Evolutionary conservation across 1,139 yeast species (phyloP).

Genomic region (Protomyces gravidus): DNA sequence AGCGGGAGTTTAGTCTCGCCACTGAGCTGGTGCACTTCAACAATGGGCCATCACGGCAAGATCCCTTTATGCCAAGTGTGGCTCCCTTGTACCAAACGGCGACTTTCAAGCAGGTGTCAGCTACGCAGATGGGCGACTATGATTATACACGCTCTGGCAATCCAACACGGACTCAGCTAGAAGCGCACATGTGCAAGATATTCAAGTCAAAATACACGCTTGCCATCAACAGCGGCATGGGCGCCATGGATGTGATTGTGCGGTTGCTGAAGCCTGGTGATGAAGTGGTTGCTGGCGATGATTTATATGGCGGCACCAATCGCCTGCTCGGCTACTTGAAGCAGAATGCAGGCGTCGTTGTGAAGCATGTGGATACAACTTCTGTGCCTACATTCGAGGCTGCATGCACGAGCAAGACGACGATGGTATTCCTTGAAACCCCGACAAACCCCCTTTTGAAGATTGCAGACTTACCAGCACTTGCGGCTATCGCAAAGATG

Average conservation of each 20-base stretch:
- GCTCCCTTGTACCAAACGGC: conserved; percentile 91
- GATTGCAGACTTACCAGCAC: conserved; percentile 65
- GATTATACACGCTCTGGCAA: conserved; percentile 86
- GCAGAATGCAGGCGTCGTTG: conserved; percentile 62
- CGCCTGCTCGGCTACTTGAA: conserved; percentile 69
- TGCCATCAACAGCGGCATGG: conserved; percentile 82
- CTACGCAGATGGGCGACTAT: conserved; percentile 62
- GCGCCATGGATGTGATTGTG: conserved; percentile 73
- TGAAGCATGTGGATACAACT: conserved; percentile 79
- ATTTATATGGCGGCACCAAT: conserved; percentile 91
- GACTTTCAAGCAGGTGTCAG: conserved; percentile 77
- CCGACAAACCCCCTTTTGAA: conserved; percentile 84
- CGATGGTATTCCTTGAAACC: conserved; percentile 82
- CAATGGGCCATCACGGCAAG: conserved; percentile 45
- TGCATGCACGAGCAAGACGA: conserved; percentile 50
- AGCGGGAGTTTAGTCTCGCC: conserved; percentile 33
- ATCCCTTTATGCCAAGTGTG: conserved; percentile 74
- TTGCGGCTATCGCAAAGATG: conserved; percentile 49
- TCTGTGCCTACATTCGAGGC: conserved; percentile 52
- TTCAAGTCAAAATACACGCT: conserved; percentile 74
- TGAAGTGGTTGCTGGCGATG: conserved; percentile 59
- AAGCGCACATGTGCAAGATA: conserved; percentile 71
- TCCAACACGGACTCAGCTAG: conserved; percentile 83
- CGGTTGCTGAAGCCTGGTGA: conserved; percentile 57
- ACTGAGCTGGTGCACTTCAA: conserved; percentile 70